Evolutionary conservation across 805 yeast species (phyloP).

Genomic region (Ogataea neopini): DNA sequence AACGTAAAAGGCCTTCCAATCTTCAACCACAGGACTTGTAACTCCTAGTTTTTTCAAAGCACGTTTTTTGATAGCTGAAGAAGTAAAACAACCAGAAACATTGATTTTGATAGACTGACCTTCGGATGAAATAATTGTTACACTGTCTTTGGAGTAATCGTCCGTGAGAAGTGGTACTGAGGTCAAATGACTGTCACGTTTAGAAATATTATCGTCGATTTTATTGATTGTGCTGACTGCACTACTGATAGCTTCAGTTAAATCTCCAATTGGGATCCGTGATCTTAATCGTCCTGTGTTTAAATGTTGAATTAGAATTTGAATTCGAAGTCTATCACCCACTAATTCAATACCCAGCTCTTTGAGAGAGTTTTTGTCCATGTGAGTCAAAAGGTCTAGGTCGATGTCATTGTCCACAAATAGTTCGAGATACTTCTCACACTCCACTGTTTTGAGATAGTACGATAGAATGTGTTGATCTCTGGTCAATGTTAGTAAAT

Average conservation of each 20-base stretch:
- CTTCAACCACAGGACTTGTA: conserved; percentile 41
- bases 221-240: conserved; percentile 18
- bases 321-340: conserved; percentile 79
- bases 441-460: conserved; percentile 28
- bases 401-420: conserved; percentile 53
- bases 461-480: conserved; percentile 21
- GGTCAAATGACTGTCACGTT: conserved; percentile 2
- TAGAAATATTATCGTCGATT: conserved; percentile 14
- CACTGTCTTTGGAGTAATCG: conserved; percentile 24
- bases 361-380: conserved; percentile 63
- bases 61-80: conserved; percentile 72
- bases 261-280: conserved; percentile 19
- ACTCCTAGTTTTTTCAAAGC: conserved; percentile 60
- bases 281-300: conserved; percentile 36
- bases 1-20: conserved; percentile 60
- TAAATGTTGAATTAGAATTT: conserved; percentile 54
- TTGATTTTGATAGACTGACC: conserved; percentile 70
- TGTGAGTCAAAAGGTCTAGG: conserved; percentile 54
- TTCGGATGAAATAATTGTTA: conserved; percentile 72
- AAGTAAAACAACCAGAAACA: conserved; percentile 77
- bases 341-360: conserved; percentile 75
- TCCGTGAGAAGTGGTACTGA: neutral
- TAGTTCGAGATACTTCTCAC: conserved; percentile 27
- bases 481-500: conserved; percentile 11
- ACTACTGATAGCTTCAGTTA: conserved; percentile 23